Evolutionary conservation across 495 filamentous ascomycete species (phyloP).

Genomic region (Xylaria longipes): DNA sequence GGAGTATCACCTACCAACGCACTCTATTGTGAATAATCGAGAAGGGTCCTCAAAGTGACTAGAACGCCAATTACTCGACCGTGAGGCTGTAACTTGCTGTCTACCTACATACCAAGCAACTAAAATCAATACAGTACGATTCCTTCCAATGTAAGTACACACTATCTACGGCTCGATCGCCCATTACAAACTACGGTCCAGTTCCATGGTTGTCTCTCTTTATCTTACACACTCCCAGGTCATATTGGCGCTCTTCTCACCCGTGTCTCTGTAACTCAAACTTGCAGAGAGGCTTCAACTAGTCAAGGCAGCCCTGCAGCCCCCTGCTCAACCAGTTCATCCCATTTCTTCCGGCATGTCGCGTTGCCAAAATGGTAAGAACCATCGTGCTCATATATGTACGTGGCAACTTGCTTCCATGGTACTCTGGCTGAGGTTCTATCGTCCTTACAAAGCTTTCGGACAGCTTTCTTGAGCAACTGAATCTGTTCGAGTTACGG

Average conservation of each 20-base stretch:
- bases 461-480: constrained; percentile 57
- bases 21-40: not conserved
- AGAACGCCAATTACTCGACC: constrained; percentile 21
- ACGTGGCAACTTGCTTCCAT: constrained; percentile 82
- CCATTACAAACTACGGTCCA: not conserved
- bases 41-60: not conserved
- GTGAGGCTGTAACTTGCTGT: constrained; percentile 17
- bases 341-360: constrained; percentile 88
- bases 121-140: constrained; percentile 15
- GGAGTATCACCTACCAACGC: constrained; percentile 56
- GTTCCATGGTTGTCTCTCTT: not conserved
- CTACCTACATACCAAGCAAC: not conserved
- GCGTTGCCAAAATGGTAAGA: constrained; percentile 85
- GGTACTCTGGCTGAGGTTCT: constrained; percentile 61
- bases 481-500: constrained; percentile 44
- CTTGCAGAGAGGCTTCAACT: not conserved
- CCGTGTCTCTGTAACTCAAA: not conserved
- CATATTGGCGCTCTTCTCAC: not conserved
- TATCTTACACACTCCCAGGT: constrained; percentile 24
- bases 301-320: constrained; percentile 20
- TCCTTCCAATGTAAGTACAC: constrained; percentile 36
- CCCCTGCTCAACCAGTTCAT: constrained; percentile 49
- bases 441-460: constrained; percentile 41
- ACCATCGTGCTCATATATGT: constrained; percentile 73
- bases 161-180: not conserved